These are phyloP conservation scores for Yamadazyma ubonensis DNA, from an alignment of 805 yeast species.

Conservation along the genomic window DNA sequence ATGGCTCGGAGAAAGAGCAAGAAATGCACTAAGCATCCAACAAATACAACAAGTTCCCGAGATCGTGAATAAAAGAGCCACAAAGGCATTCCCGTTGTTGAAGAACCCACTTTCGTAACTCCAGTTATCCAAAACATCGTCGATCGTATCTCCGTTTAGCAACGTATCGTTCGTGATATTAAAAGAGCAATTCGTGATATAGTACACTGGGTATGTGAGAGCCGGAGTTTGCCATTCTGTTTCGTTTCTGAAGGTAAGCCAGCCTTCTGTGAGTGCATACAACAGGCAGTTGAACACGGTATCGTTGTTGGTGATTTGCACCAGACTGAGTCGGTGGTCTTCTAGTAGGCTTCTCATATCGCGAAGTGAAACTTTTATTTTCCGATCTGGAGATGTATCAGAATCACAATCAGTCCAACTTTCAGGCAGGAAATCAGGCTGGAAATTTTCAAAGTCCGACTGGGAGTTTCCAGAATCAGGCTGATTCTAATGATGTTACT, in stretches of 20 bases:
- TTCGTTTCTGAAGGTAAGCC: constrained; percentile 8
- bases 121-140: constrained; percentile 14
- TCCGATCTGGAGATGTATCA: constrained; percentile 2
- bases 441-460: too few relatives aligned
- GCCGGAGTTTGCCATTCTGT: background rate
- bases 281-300: constrained; percentile 28
- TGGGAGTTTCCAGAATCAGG: too few relatives aligned
- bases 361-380: constrained; percentile 1
- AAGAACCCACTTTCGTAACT: background rate
- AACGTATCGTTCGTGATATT: background rate
- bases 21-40: constrained; percentile 68
- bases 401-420: too few relatives aligned
- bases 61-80: constrained; percentile 50
- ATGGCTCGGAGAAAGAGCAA: constrained; percentile 48
- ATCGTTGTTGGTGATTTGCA: background rate
- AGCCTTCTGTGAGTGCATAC: constrained; percentile 39
- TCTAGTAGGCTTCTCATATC: background rate
- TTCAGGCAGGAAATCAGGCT: too few relatives aligned
- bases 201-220: constrained; percentile 38
- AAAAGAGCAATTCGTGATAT: constrained; percentile 46
- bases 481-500: too few relatives aligned
- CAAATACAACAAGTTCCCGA: constrained; percentile 57
- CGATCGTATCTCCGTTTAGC: background rate
- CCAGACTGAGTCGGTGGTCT: constrained; percentile 1
- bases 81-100: constrained; percentile 40